Evolutionary conservation across 805 yeast genomes (phyloP).

Genomic region (Metschnikowia anglica): DNA sequence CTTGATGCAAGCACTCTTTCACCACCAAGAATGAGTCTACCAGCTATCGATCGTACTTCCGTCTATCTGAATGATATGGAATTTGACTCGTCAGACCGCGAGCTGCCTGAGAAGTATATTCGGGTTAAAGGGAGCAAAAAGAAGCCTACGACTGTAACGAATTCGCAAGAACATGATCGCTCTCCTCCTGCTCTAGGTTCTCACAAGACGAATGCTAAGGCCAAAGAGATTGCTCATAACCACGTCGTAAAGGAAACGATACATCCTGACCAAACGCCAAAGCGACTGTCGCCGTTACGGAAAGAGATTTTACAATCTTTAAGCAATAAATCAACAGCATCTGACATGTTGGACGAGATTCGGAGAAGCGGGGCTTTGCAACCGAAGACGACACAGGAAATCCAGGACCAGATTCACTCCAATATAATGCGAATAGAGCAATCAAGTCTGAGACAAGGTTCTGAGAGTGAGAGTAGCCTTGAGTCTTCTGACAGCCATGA

Average conservation of each 20-base stretch:
- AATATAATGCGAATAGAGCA: slow-evolving; percentile 20
- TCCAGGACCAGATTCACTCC: slow-evolving; percentile 28
- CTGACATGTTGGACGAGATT: slow-evolving; percentile 14
- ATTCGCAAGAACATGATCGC: background rate
- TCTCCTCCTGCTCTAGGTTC: background rate
- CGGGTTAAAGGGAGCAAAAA: background rate
- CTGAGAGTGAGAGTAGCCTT: background rate
- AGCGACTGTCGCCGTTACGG: slow-evolving; percentile 19
- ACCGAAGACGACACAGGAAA: slow-evolving; percentile 20
- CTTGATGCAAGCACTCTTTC: slow-evolving; percentile 1
- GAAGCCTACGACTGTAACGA: background rate
- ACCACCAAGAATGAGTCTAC: slow-evolving; percentile 3
- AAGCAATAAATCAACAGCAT: slow-evolving; percentile 6
- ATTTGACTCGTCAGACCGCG: slow-evolving; percentile 28
- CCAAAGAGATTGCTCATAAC: background rate
- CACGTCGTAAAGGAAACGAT: background rate
- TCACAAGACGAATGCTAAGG: background rate
- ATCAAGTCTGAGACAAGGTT: background rate
- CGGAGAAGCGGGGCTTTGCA: slow-evolving; percentile 16
- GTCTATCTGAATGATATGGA: slow-evolving; percentile 19
- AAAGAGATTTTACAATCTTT: slow-evolving; percentile 11
- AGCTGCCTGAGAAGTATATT: slow-evolving; percentile 13
- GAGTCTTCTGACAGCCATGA: background rate
- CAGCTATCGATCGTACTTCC: background rate
- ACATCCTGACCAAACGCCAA: slow-evolving; percentile 11